Evolutionary conservation across 2,329 filamentous ascomycete species (phyloP).

Genomic region (Cercospora sp.): DNA sequence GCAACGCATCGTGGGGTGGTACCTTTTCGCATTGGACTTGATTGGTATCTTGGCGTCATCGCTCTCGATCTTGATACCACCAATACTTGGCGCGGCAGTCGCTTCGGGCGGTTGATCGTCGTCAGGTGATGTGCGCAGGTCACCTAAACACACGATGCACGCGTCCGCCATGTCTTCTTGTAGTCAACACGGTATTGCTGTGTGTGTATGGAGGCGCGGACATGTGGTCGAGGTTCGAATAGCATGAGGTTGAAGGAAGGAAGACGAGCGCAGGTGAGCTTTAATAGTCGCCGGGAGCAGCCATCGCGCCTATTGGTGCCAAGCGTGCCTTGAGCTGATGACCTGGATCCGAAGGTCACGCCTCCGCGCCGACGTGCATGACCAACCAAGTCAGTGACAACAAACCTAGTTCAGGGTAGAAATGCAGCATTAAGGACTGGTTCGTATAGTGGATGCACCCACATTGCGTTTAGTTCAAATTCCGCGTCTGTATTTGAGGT

Average conservation of each 20-base stretch:
- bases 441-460: background rate
- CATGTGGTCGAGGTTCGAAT: constrained; percentile 22
- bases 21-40: constrained; percentile 37
- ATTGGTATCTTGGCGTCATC: constrained; percentile 32
- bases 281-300: background rate
- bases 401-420: background rate
- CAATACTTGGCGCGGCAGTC: constrained; percentile 27
- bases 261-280: constrained; percentile 16
- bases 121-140: constrained; percentile 62
- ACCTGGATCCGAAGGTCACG: background rate
- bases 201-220: constrained; percentile 17
- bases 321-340: constrained; percentile 1
- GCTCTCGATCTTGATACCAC: constrained; percentile 25
- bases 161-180: constrained; percentile 60
- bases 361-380: background rate
- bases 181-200: constrained; percentile 14
- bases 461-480: background rate
- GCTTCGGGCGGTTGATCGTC: constrained; percentile 48
- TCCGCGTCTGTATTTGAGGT: background rate
- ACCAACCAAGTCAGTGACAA: background rate
- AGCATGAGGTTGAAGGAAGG: constrained; percentile 20
- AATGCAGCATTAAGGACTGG: background rate
- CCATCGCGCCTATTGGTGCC: constrained; percentile 1
- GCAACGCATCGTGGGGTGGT: constrained; percentile 32
- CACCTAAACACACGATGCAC: constrained; percentile 71